A percentile compares a stretch with the other conserved stretches of the same genome.
Conservation (phyloP, 1,284 basidiomycete genomes). For the Apiotrichum veenhuisii region DNA sequence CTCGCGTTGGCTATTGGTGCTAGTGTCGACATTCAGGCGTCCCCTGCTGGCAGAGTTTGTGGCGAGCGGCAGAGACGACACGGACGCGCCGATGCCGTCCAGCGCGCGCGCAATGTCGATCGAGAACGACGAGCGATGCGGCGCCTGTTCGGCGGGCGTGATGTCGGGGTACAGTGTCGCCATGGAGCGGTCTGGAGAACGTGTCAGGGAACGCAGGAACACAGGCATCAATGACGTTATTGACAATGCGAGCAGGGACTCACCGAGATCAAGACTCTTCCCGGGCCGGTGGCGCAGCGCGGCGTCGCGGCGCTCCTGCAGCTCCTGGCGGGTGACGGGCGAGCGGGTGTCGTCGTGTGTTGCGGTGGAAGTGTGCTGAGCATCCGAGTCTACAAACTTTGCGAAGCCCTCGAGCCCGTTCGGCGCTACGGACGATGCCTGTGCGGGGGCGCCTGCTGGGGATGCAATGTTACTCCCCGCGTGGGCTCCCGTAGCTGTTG, state of each 20-base stretch:
- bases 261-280: neutral
- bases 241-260: neutral
- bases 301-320: conserved; percentile 1
- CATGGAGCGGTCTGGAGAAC: neutral
- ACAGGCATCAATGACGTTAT: neutral
- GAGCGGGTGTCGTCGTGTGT: neutral
- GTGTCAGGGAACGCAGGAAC: neutral
- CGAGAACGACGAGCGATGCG: conserved; percentile 8
- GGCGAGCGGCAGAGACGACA: no score
- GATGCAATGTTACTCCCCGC: no score
- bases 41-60: no score
- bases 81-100: conserved; percentile 6
- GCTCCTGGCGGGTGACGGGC: neutral
- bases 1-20: neutral
- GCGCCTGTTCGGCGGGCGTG: neutral
- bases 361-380: neutral
- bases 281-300: neutral
- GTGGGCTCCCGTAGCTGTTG: no score
- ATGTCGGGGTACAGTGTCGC: neutral
- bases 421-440: no score
- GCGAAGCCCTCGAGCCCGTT: no score
- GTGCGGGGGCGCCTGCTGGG: no score
- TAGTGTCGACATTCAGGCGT: neutral
- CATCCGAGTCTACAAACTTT: neutral
- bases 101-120: conserved; percentile 16